These are phyloP conservation scores for Xylariomycetidae sp. DNA, from an alignment of 2,329 filamentous ascomycete genomes.

Conservation along the genomic window DNA sequence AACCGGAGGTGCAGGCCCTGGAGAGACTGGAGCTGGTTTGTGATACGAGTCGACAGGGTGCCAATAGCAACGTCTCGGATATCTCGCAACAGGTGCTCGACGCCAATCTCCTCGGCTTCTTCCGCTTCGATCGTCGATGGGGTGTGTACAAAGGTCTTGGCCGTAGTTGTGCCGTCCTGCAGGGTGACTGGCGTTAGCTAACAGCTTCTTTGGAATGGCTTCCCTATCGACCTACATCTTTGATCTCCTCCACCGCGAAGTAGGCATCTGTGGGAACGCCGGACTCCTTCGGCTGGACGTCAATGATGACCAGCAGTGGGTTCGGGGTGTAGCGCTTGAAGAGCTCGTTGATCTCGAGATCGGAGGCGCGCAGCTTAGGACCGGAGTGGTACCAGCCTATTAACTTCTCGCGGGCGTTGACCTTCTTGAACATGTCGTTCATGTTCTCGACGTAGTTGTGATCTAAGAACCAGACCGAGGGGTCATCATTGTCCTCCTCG, in stretches of 20 bases:
- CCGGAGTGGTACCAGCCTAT: conserved; percentile 99
- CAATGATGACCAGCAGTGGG: conserved; percentile 92
- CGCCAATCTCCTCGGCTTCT: conserved; percentile 97
- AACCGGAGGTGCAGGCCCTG: conserved; percentile 92
- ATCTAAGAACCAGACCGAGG: conserved; percentile 97
- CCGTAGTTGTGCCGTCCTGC: conserved; percentile 92
- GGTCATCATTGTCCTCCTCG: conserved; percentile 97
- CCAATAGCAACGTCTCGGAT: conserved; percentile 97
- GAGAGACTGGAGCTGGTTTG: conserved; percentile 93
- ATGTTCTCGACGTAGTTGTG: conserved; percentile 99
- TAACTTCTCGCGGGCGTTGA: conserved; percentile 97
- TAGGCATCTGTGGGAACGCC: conserved; percentile 98
- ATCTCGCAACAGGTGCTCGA: conserved; percentile 94
- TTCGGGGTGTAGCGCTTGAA: conserved; percentile 99
- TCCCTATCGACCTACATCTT: conserved; percentile 63
- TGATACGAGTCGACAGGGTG: conserved; percentile 92
- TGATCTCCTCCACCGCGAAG: conserved; percentile 99
- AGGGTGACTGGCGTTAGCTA: conserved; percentile 6
- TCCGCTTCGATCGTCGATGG: conserved; percentile 98
- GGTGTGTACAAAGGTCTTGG: conserved; percentile 96
- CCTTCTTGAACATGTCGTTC: conserved; percentile 99
- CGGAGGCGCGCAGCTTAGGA: conserved; percentile 90
- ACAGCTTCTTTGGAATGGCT: conserved; percentile 3
- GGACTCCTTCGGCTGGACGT: conserved; percentile 96
- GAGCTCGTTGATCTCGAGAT: conserved; percentile 98